Conservation (phyloP, 768 basidiomycete genomes). For the Holtermannia corniformis region DNA sequence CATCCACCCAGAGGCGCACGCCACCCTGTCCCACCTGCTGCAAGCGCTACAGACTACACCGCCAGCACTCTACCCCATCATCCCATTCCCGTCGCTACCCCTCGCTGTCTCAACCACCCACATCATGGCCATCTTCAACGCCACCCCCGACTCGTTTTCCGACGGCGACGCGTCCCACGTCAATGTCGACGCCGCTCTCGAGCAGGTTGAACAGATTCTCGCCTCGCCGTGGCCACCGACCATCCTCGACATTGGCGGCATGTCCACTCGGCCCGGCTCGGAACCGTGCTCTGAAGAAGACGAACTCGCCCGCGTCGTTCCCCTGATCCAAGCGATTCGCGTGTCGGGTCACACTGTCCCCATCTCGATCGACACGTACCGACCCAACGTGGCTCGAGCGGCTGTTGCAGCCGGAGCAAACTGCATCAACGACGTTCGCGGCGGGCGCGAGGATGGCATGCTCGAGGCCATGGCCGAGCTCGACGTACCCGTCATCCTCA, state of each 20-base stretch:
- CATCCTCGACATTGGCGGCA: constrained; percentile 87
- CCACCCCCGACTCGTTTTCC: constrained; percentile 93
- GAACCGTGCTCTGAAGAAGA: constrained; percentile 52
- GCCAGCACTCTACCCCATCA: constrained; percentile 26
- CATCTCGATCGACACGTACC: constrained; percentile 82
- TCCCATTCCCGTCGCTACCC: constrained; percentile 25
- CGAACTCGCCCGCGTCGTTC: constrained; percentile 63
- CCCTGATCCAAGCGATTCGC: constrained; percentile 57
- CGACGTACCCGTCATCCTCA: constrained; percentile 72
- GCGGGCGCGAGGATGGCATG: constrained; percentile 57
- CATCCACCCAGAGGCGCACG: constrained; percentile 54
- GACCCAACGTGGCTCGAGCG: constrained; percentile 64
- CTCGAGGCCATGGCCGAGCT: constrained; percentile 54
- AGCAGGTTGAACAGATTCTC: constrained; percentile 31
- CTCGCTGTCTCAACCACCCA: constrained; percentile 43
- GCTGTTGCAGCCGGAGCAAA: constrained; percentile 75
- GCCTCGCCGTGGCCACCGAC: constrained; percentile 45
- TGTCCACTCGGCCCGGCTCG: constrained; percentile 72
- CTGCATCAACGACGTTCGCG: constrained; percentile 89
- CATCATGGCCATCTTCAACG: constrained; percentile 87
- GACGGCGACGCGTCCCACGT: constrained; percentile 60
- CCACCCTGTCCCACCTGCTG: constrained; percentile 44
- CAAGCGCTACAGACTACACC: constrained; percentile 34
- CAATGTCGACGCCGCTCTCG: constrained; percentile 50
- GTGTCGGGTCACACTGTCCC: constrained; percentile 41